Base-by-base conservation (phyloP, 1,139 yeast genomes). In the Hansenula sp. region DNA sequence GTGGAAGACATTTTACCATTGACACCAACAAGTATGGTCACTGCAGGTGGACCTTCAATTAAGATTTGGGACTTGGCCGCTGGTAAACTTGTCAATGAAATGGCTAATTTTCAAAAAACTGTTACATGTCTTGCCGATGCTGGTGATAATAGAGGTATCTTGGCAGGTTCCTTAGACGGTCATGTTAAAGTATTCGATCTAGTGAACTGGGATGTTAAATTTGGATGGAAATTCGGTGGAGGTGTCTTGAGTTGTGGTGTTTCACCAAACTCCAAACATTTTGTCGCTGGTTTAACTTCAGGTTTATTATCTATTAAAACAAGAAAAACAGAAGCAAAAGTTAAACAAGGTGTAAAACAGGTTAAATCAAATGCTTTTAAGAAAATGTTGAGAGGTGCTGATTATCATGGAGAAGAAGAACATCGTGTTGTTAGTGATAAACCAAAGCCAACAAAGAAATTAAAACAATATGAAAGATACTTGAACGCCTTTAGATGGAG, bases 191-290 rank as follows among this genome's bases (percentile, higher is more conserved):
- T 91, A 39, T 88, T 93, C 63, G 98, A 91, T 65, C 79, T 88
- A 31, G 69, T 79, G 32, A 71, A 77, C 49, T 93, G 95, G 91
- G 86, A 85, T 49, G 96, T 91, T 51, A 87, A 85, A 62, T 93
- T 90, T 63, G 98, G 98, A 36, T 93, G 98, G 98, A 93, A 91
- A 65, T 91, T 86, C 60, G 96, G 96, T 34, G 90, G 94, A 15
- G 95, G 96, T 36, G 96, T 93, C 0, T 71, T 93, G 54, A 75
- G 90, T 56, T 83, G 96, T 61, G 98, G 91, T 9, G 85, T 91
- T 11, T 87, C 96, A 10, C 98, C 98, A 18, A 81, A 84, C 49
- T 83, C 82, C 55, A 86, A 86, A 67, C 98, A 93, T 69, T 77
- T 93, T 52, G 97, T 88, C 32, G 88, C 95, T n/a, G 99, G 99